These are phyloP conservation scores for Ophiobolus disseminans DNA, from an alignment of 2,329 filamentous ascomycete species.

Conservation along the genomic window DNA sequence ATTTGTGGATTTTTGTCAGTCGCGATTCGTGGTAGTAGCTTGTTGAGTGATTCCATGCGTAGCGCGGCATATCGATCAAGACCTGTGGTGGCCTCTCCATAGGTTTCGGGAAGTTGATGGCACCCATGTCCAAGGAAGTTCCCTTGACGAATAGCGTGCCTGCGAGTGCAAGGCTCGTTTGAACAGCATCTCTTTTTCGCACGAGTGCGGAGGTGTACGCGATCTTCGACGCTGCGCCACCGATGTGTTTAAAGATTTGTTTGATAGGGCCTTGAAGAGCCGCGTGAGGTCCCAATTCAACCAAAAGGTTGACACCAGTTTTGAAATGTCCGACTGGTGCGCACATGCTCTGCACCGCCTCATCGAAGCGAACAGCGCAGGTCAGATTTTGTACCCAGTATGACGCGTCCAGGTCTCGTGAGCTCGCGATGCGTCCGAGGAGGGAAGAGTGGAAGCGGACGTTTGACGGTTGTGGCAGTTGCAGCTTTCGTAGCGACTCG, in stretches of 20 bases:
- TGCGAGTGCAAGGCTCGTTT: conserved; percentile 25
- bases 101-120: conserved; percentile 33
- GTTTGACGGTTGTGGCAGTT: conserved; percentile 21
- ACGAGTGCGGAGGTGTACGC: conserved; percentile 21
- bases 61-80: conserved; percentile 35
- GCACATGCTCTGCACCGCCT: conserved; percentile 21
- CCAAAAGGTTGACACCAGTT: conserved; percentile 22
- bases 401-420: conserved; percentile 17
- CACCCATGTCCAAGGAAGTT: conserved; percentile 22
- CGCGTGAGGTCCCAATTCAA: conserved; percentile 35
- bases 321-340: conserved; percentile 14
- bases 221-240: conserved; percentile 23
- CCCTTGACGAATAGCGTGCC: conserved; percentile 20
- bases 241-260: conserved; percentile 25
- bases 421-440: conserved; percentile 14
- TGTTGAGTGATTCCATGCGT: conserved; percentile 41
- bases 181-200: conserved; percentile 31
- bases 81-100: conserved; percentile 25
- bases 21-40: conserved; percentile 27
- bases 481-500: conserved; percentile 29
- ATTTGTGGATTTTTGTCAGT: conserved; percentile 14
- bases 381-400: conserved; percentile 37
- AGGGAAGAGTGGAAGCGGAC: conserved; percentile 28
- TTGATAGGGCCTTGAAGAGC: conserved; percentile 34
- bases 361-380: conserved; percentile 23